phyloP scores from a whole-genome alignment of 345 rosid species.

The Microcos paniculata region DNA sequence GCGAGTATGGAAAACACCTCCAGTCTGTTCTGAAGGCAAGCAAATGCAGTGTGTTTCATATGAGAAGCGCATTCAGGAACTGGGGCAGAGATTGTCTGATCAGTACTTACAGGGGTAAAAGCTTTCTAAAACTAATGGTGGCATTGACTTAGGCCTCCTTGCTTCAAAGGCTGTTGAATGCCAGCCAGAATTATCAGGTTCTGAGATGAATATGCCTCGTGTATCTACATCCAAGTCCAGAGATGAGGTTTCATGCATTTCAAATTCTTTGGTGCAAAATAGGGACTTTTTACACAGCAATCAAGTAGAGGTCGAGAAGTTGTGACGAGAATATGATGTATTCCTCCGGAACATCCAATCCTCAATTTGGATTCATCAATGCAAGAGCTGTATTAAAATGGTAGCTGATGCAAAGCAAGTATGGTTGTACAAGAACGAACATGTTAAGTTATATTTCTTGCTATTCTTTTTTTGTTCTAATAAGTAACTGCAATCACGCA shows the following conservation, averaged over 20 bases:
- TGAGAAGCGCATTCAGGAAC: constrained; percentile 91
- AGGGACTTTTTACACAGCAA: constrained; percentile 56
- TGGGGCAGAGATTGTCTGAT: constrained; percentile 80
- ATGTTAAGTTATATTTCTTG: too few relatives aligned
- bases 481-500: too few relatives aligned
- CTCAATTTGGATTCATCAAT: constrained; percentile 81
- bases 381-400: constrained; percentile 76
- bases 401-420: too few relatives aligned
- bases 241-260: constrained; percentile 94
- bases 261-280: constrained; percentile 53
- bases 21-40: constrained; percentile 67
- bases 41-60: constrained; percentile 76
- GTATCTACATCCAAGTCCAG: constrained; percentile 70
- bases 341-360: constrained; percentile 65
- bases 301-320: constrained; percentile 80
- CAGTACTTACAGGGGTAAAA: constrained; percentile 64
- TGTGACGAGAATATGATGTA: constrained; percentile 96
- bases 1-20: constrained; percentile 72
- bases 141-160: constrained; percentile 36
- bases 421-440: too few relatives aligned
- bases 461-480: too few relatives aligned
- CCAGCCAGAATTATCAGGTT: constrained; percentile 46
- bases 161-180: constrained; percentile 37
- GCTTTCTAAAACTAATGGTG: constrained; percentile 46
- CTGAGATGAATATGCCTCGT: constrained; percentile 43